These are phyloP conservation scores for Botrytis tulipae DNA, from an alignment of 2,329 filamentous ascomycete genomes.

Conservation along the genomic window DNA sequence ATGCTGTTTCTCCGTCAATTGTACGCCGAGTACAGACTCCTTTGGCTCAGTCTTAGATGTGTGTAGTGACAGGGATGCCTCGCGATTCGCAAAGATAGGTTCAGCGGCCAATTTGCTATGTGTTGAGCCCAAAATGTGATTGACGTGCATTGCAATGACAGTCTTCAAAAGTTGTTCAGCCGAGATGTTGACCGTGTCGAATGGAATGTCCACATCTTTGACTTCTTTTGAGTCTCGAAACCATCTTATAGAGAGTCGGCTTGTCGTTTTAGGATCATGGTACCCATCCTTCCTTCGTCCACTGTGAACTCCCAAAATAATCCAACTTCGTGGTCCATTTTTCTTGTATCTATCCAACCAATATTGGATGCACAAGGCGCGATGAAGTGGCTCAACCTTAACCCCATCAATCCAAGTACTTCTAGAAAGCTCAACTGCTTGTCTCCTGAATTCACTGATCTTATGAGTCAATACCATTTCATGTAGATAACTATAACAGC, in stretches of 20 bases:
- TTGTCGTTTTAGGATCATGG: constrained; percentile 47
- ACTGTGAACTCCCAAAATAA: constrained; percentile 79
- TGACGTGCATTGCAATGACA: constrained; percentile 73
- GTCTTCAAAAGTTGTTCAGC: constrained; percentile 70
- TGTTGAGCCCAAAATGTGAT: constrained; percentile 66
- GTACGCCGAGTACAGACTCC: constrained; percentile 65
- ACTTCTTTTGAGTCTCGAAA: constrained; percentile 79
- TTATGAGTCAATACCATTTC: constrained; percentile 89
- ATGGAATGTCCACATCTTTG: constrained; percentile 60
- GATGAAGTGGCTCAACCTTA: constrained; percentile 74
- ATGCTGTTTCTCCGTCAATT: constrained; percentile 62
- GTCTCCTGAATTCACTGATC: constrained; percentile 75
- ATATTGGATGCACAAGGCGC: constrained; percentile 85
- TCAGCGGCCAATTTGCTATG: constrained; percentile 58
- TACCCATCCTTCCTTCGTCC: constrained; percentile 49
- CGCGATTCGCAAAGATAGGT: constrained; percentile 59
- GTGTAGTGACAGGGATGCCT: constrained; percentile 57
- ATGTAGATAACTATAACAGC: constrained; percentile 84
- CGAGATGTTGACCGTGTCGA: constrained; percentile 68
- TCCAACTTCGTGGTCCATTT: constrained; percentile 76
- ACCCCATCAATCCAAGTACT: constrained; percentile 77
- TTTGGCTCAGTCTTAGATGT: constrained; percentile 61
- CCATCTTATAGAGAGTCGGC: constrained; percentile 69
- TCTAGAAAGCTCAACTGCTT: constrained; percentile 68
- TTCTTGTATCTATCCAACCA: constrained; percentile 65